Base-by-base conservation (phyloP, 2,329 filamentous ascomycete species). In the Microsporum canis region DNA sequence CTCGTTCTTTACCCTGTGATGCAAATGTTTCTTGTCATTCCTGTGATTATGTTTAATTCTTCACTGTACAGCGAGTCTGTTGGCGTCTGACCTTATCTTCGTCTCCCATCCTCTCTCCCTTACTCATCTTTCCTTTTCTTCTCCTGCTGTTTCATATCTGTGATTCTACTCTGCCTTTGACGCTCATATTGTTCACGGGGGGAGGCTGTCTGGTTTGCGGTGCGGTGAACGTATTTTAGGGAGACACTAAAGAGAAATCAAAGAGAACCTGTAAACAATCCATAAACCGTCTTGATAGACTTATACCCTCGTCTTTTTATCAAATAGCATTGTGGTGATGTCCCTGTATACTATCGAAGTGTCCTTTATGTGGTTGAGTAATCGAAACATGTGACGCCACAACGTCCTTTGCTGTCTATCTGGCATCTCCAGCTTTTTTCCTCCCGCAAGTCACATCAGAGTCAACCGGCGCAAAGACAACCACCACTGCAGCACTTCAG, bases 341-440 rank as follows among this genome's bases (percentile, higher is more conserved):
- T 4, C 14, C 2, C 33, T 27, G 51, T 12, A 36, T 14, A 36
- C 17, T 23, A 23, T 23, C 17, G 1, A 23, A 3, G 2, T 17
- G 23, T 1, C 49, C 12, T n/a, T 55, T 27, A 14, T 34, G 12
- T 31, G 51, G 51, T 53, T 23, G 51, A 34, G 33, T 34, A 33
- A 53, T 53, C 27, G 27, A 31, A 31, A 36, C 51, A 55, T 55
- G 51, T 55, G 51, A 55, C 51, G 51, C 51, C 51, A 34, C 51
- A 36, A n/a, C 10, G 38, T 10, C 49, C 27, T 12, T 34, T 8
- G 34, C 36, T 55, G 29, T 31, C 51, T 55, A 55, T 12, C 31
- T 55, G 51, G 51, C 45, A 51, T 51, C 51, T 55, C 33, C 51
- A 55, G 33, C 51, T 55, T 36, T 23, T 23, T 23, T 29, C 33